phyloP scores from a whole-genome alignment of 331 rosid species.

The Ulmus americana region DNA sequence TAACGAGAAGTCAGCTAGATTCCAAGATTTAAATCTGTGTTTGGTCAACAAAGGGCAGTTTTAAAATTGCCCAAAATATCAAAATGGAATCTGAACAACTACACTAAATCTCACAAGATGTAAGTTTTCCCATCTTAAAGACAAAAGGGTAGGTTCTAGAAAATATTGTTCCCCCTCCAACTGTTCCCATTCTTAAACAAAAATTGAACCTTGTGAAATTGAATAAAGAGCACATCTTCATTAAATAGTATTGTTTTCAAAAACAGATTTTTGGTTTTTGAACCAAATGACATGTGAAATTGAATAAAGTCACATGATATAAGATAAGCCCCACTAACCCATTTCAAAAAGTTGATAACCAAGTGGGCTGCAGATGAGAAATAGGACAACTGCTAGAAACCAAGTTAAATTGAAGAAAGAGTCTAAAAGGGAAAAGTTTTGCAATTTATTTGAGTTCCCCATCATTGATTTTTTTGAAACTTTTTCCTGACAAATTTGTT shows the following conservation, averaged over 20 bases:
- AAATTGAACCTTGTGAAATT: slow-evolving; percentile 14
- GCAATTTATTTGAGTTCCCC: not conserved
- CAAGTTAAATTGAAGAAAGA: no score
- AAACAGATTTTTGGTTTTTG: no score
- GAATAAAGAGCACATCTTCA: not conserved
- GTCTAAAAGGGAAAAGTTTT: no score
- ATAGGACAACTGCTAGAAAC: slow-evolving; percentile 1
- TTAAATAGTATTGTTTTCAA: no score
- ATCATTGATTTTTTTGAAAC: slow-evolving; percentile 3
- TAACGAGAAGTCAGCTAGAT: slow-evolving; percentile 39
- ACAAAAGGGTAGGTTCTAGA: slow-evolving; percentile 34
- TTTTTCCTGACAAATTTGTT: not conserved
- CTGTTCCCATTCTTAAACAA: slow-evolving; percentile 17
- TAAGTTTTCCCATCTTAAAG: slow-evolving; percentile 25
- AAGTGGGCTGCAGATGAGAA: slow-evolving; percentile 2
- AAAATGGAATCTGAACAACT: slow-evolving; percentile 42
- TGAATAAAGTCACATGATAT: not conserved
- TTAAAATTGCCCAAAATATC: slow-evolving; percentile 19
- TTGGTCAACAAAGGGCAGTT: slow-evolving; percentile 38
- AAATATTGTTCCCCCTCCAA: slow-evolving; percentile 28
- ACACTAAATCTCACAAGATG: slow-evolving; percentile 20
- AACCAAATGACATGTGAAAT: not conserved
- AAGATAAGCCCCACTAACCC: slow-evolving; percentile 12
- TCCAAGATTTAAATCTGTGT: slow-evolving; percentile 28
- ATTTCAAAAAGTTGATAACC: not conserved